phyloP scores from a whole-genome alignment of 1,284 basidiomycete genomes.

The Singerocomus inundabilis region DNA sequence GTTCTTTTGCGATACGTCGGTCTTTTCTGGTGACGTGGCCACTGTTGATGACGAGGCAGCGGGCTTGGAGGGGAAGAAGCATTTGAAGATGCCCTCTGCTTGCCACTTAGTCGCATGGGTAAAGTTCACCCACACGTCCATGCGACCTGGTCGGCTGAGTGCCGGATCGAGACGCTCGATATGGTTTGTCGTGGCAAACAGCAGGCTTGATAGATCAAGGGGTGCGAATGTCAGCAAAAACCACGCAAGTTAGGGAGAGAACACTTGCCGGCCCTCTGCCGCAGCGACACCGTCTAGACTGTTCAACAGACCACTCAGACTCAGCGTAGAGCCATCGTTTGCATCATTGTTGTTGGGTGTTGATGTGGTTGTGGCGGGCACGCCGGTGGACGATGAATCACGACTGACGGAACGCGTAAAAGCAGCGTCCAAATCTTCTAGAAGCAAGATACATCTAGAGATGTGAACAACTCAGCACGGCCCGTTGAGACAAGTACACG shows the following conservation, averaged over 20 bases:
- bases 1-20: constrained; percentile 61
- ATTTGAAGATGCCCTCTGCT: constrained; percentile 86
- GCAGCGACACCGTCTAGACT: constrained; percentile 85
- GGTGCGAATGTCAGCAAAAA: constrained; percentile 17
- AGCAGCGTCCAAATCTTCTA: constrained; percentile 85
- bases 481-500: not conserved
- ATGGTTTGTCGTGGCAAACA: constrained; percentile 84
- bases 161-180: constrained; percentile 84
- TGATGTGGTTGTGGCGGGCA: constrained; percentile 48
- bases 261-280: constrained; percentile 73
- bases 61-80: constrained; percentile 78
- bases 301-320: constrained; percentile 78
- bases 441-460: constrained; percentile 75
- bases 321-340: constrained; percentile 74
- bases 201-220: constrained; percentile 47
- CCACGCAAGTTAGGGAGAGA: constrained; percentile 2
- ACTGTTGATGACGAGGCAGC: constrained; percentile 19
- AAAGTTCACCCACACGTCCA: constrained; percentile 89
- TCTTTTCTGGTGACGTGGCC: constrained; percentile 27
- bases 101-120: constrained; percentile 85
- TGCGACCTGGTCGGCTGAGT: constrained; percentile 75
- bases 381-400: constrained; percentile 72
- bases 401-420: constrained; percentile 82
- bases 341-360: constrained; percentile 44
- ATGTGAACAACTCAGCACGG: constrained; percentile 15